Evolutionary conservation across 495 filamentous ascomycete genomes (phyloP), one percentile per base, ranked within the genome.

Genomic region (Beverwykella pulmonaria): DNA sequence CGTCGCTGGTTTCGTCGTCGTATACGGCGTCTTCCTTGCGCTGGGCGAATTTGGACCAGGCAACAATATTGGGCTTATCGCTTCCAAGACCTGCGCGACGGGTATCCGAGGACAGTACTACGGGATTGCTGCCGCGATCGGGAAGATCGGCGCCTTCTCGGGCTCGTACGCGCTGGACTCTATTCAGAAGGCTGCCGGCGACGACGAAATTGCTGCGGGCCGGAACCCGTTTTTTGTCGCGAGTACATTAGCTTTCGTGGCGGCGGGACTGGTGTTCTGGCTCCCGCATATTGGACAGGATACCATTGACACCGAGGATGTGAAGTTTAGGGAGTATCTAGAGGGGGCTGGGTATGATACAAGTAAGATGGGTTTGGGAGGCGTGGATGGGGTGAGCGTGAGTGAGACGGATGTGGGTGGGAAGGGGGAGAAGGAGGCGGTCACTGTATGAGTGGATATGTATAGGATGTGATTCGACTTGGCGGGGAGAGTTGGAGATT

Each of bases 91-190:
- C 17, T 89, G 87, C 74, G 90, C 92, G 0, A 97, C 93, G 3
- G 87, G 87, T 12, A 88, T 97, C 32, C 82, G 70, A n/a, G 93
- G 92, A 10, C 91, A 94, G 72, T 97, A 95, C 79, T 97, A 97
- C 76, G 91, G 89, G 14, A 86, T 95, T 58, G 92, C 92, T 0
- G 92, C 92, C 1, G 92, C 92, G 0, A 65, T 87, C 0, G 92
- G 92, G 41, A 96, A 96, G 77, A 84, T 96, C 52, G 93, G 93
- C 19, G 93, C 91, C 8, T 96, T 96, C 71, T 86, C 95, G n/a
- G 93, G 93, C 41, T 90, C 89, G 17, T 91, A 89, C 65, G 86
- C 92, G 7, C 90, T 95, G 68, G 89, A 90, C 0, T 81, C 88
- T 57, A 88, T 93, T 56, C 80, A 86, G 47, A 78, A 82, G 22